These are phyloP conservation scores for Monosporascus ibericus DNA, from an alignment of 2,329 filamentous ascomycete species.

Conservation along the genomic window DNA sequence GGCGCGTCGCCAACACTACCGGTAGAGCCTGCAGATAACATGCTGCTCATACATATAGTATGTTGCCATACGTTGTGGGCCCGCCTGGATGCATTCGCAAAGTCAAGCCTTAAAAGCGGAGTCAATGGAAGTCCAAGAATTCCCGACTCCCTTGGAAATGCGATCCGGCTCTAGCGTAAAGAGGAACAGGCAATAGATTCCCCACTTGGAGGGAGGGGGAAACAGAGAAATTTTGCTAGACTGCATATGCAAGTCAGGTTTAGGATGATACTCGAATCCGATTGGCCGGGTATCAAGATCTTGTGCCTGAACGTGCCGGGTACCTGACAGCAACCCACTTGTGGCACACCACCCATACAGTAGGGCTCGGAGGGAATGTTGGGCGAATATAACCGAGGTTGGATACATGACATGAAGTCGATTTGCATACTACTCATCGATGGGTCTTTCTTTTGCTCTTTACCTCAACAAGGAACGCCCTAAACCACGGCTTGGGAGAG, in stretches of 20 bases:
- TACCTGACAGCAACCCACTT: slow-evolving; percentile 19
- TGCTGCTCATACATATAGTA: not conserved
- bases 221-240: slow-evolving; percentile 7
- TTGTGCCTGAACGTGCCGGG: slow-evolving; percentile 13
- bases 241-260: slow-evolving; percentile 12
- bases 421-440: too few relatives aligned
- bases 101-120: not conserved
- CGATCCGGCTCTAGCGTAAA: not conserved
- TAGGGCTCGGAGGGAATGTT: slow-evolving; percentile 1
- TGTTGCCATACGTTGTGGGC: not conserved
- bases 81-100: not conserved
- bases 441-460: too few relatives aligned
- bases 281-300: slow-evolving; percentile 10
- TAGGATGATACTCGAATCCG: slow-evolving; percentile 6
- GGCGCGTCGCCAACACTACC: not conserved
- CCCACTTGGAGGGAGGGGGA: slow-evolving; percentile 5
- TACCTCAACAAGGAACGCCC: too few relatives aligned
- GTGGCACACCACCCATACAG: slow-evolving; percentile 12
- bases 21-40: not conserved
- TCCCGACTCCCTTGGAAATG: not conserved
- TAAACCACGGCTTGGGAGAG: too few relatives aligned
- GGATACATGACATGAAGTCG: not conserved
- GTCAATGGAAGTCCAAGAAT: not conserved
- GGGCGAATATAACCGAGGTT: not conserved
- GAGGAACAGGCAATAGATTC: slow-evolving; percentile 9